phyloP scores from a whole-genome alignment of 371 early-diverging fungal genomes.

The Lichtheimia ramosa region DNA sequence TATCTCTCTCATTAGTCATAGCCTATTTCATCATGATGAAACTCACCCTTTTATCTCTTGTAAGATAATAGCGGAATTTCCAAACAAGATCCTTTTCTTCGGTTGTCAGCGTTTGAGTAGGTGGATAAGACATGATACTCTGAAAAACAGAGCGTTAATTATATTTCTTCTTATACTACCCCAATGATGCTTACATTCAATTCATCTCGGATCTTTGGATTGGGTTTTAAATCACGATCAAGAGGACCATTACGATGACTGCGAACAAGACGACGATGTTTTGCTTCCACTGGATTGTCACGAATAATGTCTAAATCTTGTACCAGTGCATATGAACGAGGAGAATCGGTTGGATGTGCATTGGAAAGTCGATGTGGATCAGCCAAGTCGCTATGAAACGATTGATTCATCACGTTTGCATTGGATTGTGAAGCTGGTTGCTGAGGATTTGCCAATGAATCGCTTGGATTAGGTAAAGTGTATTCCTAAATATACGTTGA shows the following conservation, averaged over 20 bases:
- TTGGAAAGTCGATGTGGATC: constrained; percentile 1
- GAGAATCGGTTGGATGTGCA: constrained; percentile 19
- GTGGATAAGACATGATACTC: constrained; percentile 91
- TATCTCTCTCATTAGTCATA: neutral
- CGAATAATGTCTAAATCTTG: constrained; percentile 73
- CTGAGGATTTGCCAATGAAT: constrained; percentile 5
- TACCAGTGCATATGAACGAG: constrained; percentile 38
- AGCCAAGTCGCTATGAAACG: constrained; percentile 15
- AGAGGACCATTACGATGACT: constrained; percentile 88
- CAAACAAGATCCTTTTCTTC: constrained; percentile 94
- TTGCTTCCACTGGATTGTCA: constrained; percentile 94
- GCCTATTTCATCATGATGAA: neutral
- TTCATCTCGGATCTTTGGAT: constrained; percentile 91
- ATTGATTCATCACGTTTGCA: constrained; percentile 35
- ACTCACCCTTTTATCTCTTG: constrained; percentile 80
- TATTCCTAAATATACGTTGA: constrained; percentile 25
- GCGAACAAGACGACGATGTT: constrained; percentile 90
- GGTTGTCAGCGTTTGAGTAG: constrained; percentile 74
- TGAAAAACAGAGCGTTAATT: no score
- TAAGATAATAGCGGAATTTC: constrained; percentile 95
- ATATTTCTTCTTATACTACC: no score
- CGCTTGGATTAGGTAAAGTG: constrained; percentile 26
- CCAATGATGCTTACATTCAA: constrained; percentile 64
- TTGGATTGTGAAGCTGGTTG: constrained; percentile 13
- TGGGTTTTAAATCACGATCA: constrained; percentile 93